Conservation (phyloP, 176 grass and related monocot genomes). For the Triticum monococcum region DNA sequence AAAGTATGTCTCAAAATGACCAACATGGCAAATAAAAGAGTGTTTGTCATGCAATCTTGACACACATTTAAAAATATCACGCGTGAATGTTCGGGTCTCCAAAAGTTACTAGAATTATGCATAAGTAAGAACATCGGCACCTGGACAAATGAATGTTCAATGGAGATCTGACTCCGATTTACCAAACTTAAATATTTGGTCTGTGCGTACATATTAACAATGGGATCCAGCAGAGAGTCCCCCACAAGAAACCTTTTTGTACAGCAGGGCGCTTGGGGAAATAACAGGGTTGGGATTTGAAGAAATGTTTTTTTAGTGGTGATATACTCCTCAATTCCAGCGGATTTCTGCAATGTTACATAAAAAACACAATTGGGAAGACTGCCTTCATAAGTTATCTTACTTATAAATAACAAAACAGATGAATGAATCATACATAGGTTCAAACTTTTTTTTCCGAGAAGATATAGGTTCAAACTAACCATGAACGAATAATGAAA, state of each 20-base stretch:
- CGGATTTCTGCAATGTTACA: slow-evolving; percentile 50
- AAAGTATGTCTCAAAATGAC: no score
- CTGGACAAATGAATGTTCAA: no score
- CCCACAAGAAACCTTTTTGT: not conserved
- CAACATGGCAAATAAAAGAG: no score
- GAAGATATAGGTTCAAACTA: not conserved
- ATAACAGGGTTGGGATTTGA: not conserved
- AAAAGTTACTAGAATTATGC: no score
- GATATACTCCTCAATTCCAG: slow-evolving; percentile 87
- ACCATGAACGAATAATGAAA: not conserved
- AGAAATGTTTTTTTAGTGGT: slow-evolving; percentile 73
- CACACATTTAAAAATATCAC: no score
- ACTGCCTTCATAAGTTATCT: not conserved
- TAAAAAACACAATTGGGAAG: not conserved
- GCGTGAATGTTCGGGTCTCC: no score
- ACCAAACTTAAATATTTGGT: not conserved
- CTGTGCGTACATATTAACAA: not conserved
- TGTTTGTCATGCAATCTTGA: no score
- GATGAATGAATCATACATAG: not conserved
- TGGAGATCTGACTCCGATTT: no score
- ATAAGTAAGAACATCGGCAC: no score
- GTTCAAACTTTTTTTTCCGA: no score
- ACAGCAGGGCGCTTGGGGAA: not conserved
- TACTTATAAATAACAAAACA: not conserved
- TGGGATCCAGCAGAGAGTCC: not conserved